phyloP scores from a whole-genome alignment of 2,329 filamentous ascomycete genomes.

The Paecilomyces formosus region DNA sequence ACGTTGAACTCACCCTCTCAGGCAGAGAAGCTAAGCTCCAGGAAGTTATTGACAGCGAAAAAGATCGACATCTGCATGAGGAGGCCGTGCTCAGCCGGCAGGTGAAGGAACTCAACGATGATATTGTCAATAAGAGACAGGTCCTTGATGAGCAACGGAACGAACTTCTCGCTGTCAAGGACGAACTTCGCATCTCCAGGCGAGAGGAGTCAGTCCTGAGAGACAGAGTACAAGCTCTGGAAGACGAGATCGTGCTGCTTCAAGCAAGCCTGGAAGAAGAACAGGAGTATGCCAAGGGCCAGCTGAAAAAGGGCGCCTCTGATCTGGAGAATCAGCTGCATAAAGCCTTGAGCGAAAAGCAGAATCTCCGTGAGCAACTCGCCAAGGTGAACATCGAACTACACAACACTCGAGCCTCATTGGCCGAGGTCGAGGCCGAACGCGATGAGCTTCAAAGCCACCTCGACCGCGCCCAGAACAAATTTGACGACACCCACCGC shows the following conservation, averaged over 20 bases:
- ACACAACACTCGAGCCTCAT: constrained; percentile 48
- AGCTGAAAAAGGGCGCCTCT: constrained; percentile 50
- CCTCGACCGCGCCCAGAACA: constrained; percentile 48
- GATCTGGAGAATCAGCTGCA: constrained; percentile 53
- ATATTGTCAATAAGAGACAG: constrained; percentile 60
- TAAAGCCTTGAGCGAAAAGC: constrained; percentile 53
- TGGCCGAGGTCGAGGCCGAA: constrained; percentile 55
- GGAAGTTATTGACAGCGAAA: constrained; percentile 62
- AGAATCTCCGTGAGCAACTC: constrained; percentile 57
- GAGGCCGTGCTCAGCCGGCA: constrained; percentile 65
- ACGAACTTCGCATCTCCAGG: constrained; percentile 63
- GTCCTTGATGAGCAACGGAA: constrained; percentile 57
- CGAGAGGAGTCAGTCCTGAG: constrained; percentile 55
- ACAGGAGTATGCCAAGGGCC: constrained; percentile 52
- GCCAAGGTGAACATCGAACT: constrained; percentile 54
- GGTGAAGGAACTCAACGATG: constrained; percentile 64
- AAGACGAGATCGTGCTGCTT: constrained; percentile 70
- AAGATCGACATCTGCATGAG: constrained; percentile 63
- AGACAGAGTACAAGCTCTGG: constrained; percentile 60
- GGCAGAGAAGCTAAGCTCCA: constrained; percentile 61
- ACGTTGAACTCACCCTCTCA: constrained; percentile 59
- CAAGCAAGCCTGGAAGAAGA: constrained; percentile 60
- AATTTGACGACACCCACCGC: constrained; percentile 51
- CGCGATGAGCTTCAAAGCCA: constrained; percentile 60
- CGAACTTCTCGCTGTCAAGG: constrained; percentile 58